phyloP scores from a whole-genome alignment of 179 eudicot species.

The Nepenthes alata region DNA sequence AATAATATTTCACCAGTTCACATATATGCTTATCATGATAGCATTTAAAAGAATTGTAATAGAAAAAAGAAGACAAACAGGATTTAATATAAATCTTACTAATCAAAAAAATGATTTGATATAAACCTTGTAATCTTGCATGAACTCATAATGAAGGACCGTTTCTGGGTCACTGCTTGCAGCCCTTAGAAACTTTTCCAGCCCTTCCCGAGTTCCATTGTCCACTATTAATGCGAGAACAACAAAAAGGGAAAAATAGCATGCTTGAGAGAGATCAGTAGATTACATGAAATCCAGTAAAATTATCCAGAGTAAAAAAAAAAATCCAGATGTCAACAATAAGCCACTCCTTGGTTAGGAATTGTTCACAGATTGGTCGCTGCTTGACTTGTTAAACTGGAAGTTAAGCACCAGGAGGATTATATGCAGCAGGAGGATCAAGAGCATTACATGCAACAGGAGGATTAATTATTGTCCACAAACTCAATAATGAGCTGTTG shows the following conservation, averaged over 20 bases:
- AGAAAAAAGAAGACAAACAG: neutral
- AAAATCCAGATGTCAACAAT: neutral
- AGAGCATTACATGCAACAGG: too few species aligned
- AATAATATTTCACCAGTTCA: too few species aligned
- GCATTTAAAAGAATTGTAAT: neutral
- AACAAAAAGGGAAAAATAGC: neutral
- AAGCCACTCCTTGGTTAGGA: neutral
- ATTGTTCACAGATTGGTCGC: too few species aligned
- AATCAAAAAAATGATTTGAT: neutral
- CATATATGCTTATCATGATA: neutral
- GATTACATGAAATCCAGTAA: neutral
- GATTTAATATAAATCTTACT: conserved; percentile 36
- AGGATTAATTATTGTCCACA: too few species aligned
- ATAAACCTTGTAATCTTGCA: conserved; percentile 96
- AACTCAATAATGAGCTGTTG: too few species aligned
- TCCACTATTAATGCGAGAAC: conserved; percentile 46
- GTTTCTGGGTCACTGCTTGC: conserved; percentile 95
- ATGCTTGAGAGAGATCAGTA: neutral
- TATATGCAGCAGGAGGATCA: too few species aligned
- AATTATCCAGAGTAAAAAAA: neutral
- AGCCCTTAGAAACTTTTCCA: conserved; percentile 85
- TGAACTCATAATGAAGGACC: conserved; percentile 94
- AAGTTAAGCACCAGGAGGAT: too few species aligned
- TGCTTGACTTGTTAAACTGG: too few species aligned
- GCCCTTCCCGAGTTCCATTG: conserved; percentile 90